Conservation (phyloP, 2,329 filamentous ascomycete genomes). For the Verruconis gallopava region DNA sequence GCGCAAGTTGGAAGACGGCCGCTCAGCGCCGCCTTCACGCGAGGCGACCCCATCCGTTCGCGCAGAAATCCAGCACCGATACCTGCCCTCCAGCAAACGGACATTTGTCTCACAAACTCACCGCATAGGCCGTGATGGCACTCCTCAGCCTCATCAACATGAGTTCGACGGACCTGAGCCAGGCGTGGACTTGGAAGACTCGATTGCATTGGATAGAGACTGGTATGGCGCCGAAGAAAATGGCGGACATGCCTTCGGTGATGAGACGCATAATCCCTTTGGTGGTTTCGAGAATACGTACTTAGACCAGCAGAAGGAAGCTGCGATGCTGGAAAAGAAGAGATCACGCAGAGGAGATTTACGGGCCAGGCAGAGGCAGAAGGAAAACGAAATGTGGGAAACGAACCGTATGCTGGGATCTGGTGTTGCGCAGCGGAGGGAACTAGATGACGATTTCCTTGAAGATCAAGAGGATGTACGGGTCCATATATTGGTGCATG, state of each 20-base stretch:
- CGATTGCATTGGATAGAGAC: slow-evolving; percentile 68
- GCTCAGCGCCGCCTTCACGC: slow-evolving; percentile 22
- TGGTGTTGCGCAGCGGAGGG: slow-evolving; percentile 80
- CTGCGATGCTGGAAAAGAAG: slow-evolving; percentile 68
- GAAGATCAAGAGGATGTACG: slow-evolving; percentile 84
- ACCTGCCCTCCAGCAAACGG: slow-evolving; percentile 14
- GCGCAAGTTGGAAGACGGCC: slow-evolving; percentile 52
- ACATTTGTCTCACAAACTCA: slow-evolving; percentile 26
- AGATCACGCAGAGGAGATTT: slow-evolving; percentile 49
- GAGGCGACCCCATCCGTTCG: slow-evolving; percentile 33
- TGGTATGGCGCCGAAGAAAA: slow-evolving; percentile 87
- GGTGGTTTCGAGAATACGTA: slow-evolving; percentile 60
- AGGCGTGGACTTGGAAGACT: slow-evolving; percentile 52
- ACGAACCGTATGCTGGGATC: slow-evolving; percentile 97
- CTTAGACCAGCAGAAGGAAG: slow-evolving; percentile 64
- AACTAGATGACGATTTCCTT: slow-evolving; percentile 69
- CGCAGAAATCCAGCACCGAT: slow-evolving; percentile 18
- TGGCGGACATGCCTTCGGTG: slow-evolving; percentile 65
- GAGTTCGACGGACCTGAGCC: slow-evolving; percentile 52
- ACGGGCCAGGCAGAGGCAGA: slow-evolving; percentile 54
- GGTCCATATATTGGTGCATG: slow-evolving; percentile 84
- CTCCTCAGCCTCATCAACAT: slow-evolving; percentile 34
- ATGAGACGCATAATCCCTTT: slow-evolving; percentile 88
- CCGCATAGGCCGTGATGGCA: slow-evolving; percentile 13
- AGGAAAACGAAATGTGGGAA: slow-evolving; percentile 96